Evolutionary conservation across 2,329 filamentous ascomycete genomes (phyloP).

Genomic region (Thermoascus crustaceus): DNA sequence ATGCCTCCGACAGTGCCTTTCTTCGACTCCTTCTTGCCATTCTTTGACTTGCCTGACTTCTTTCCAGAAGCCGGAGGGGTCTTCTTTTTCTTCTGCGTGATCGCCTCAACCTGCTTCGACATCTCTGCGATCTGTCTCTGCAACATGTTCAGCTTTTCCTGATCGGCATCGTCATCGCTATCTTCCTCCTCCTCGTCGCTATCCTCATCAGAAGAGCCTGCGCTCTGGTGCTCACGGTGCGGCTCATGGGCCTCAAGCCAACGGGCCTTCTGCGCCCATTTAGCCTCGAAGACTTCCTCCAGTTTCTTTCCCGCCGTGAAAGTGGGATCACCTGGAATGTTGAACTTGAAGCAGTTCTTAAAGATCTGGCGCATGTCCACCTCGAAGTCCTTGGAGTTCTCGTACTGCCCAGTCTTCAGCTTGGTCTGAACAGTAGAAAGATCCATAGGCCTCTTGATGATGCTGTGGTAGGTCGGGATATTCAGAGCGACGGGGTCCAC

Average conservation of each 20-base stretch:
- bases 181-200: conserved; percentile 65
- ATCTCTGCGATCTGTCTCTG: conserved; percentile 68
- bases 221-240: conserved; percentile 56
- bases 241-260: conserved; percentile 73
- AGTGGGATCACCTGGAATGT: conserved; percentile 68
- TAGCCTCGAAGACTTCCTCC: conserved; percentile 63
- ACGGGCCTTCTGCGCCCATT: conserved; percentile 70
- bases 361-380: conserved; percentile 75
- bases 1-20: conserved; percentile 35
- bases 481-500: conserved; percentile 92
- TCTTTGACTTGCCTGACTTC: conserved; percentile 39
- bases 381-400: conserved; percentile 76
- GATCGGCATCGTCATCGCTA: conserved; percentile 54
- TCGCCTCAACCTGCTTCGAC: conserved; percentile 54
- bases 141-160: conserved; percentile 56
- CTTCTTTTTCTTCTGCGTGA: conserved; percentile 53
- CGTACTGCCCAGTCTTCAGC: conserved; percentile 69
- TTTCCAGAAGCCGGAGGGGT: conserved; percentile 46
- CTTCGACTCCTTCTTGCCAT: conserved; percentile 38
- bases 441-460: conserved; percentile 98
- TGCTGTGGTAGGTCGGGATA: conserved; percentile 84
- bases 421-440: conserved; percentile 72
- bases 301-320: conserved; percentile 63
- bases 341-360: conserved; percentile 87
- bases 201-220: conserved; percentile 59